Evolutionary conservation across 345 rosid species (phyloP).

Genomic region (Boechera retrofracta): DNA sequence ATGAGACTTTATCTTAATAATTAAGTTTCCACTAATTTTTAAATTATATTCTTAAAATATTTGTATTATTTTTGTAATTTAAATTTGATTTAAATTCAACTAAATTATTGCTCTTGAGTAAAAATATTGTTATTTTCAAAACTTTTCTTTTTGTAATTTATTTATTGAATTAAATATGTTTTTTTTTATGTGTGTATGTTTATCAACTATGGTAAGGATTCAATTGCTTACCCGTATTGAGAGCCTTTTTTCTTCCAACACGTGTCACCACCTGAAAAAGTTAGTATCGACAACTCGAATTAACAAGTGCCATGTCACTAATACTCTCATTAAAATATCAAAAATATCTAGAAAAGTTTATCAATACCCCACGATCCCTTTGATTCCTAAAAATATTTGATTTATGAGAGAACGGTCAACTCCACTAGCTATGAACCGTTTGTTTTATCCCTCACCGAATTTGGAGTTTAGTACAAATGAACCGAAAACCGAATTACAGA

Average conservation of each 20-base stretch:
- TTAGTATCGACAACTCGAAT: neutral
- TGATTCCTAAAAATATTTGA: neutral
- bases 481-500: too few relatives aligned
- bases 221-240: constrained; percentile 37
- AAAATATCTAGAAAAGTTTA: constrained; percentile 32
- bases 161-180: neutral
- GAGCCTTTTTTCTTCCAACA: constrained; percentile 17
- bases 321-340: constrained; percentile 19
- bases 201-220: constrained; percentile 27
- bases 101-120: neutral
- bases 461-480: too few relatives aligned
- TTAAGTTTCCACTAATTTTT: neutral
- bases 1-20: neutral
- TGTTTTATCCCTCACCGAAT: too few relatives aligned
- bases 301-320: constrained; percentile 13
- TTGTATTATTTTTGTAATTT: neutral
- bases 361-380: constrained; percentile 33
- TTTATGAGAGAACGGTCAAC: neutral
- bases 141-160: neutral
- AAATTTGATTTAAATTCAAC: neutral
- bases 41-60: neutral
- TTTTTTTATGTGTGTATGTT: neutral
- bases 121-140: neutral
- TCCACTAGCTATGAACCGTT: too few relatives aligned
- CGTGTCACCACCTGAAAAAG: constrained; percentile 19